Evolutionary conservation across 1,139 yeast species (phyloP).

Genomic region (Torulaspora pretoriensis): DNA sequence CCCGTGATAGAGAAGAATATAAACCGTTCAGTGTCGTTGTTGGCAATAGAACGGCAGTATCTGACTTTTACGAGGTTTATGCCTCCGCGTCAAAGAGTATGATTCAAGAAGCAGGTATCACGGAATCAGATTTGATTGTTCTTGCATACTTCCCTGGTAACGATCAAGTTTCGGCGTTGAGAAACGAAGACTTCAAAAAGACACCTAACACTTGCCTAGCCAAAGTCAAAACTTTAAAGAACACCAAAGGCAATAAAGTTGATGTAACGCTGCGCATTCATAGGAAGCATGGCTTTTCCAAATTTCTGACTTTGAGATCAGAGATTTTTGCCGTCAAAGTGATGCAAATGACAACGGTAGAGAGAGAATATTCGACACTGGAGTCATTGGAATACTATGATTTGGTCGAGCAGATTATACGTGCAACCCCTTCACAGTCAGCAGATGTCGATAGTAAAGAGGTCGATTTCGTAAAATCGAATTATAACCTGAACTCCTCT

Average conservation of each 20-base stretch:
- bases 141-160: conserved; percentile 47
- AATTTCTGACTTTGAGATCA: conserved; percentile 57
- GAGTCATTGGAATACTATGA: conserved; percentile 80
- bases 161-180: conserved; percentile 21
- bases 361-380: conserved; percentile 85
- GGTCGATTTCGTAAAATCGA: conserved; percentile 41
- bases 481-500: conserved; percentile 69
- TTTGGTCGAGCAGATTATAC: conserved; percentile 56
- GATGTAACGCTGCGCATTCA: conserved; percentile 73
- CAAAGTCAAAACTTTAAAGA: conserved; percentile 67
- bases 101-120: conserved; percentile 50
- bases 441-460: conserved; percentile 37
- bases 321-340: conserved; percentile 65
- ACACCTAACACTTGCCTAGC: conserved; percentile 56
- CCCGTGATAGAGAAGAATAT: conserved; percentile 61
- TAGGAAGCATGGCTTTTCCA: conserved; percentile 40
- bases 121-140: conserved; percentile 77
- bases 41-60: conserved; percentile 79
- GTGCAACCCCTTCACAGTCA: conserved; percentile 54
- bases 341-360: conserved; percentile 85
- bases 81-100: conserved; percentile 61
- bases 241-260: conserved; percentile 56
- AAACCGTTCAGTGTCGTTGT: conserved; percentile 63
- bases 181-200: conserved; percentile 29
- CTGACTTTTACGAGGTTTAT: conserved; percentile 83